A percentile compares a stretch with the other conserved stretches of the same genome.
Evolutionary conservation across 2,329 filamentous ascomycete species (phyloP).

Genomic region (Westerdykella ornata): DNA sequence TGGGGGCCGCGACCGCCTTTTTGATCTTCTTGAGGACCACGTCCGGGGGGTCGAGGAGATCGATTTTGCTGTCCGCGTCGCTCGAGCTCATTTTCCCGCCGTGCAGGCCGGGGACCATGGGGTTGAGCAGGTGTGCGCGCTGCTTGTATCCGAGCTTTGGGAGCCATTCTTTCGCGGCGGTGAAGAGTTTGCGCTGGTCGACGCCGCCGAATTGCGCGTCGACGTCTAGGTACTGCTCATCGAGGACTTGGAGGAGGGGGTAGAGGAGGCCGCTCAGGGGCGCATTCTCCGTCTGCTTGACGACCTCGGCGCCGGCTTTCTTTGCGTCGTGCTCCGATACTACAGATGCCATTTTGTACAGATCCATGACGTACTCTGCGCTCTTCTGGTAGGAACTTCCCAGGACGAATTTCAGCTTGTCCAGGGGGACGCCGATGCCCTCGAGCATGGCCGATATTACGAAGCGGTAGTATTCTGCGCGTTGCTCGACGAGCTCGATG

Average conservation of each 20-base stretch:
- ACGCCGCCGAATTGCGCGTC: slow-evolving; percentile 75
- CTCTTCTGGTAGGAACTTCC: slow-evolving; percentile 74
- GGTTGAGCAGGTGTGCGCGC: slow-evolving; percentile 69
- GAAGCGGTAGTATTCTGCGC: slow-evolving; percentile 76
- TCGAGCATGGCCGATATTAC: slow-evolving; percentile 68
- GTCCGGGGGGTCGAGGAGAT: slow-evolving; percentile 76
- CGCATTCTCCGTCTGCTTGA: slow-evolving; percentile 81
- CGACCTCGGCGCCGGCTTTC: slow-evolving; percentile 86
- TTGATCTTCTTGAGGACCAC: slow-evolving; percentile 59
- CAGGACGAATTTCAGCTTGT: slow-evolving; percentile 74
- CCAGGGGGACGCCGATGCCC: slow-evolving; percentile 70
- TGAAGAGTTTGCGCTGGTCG: slow-evolving; percentile 87
- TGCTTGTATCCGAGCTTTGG: slow-evolving; percentile 77
- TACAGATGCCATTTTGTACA: slow-evolving; percentile 67
- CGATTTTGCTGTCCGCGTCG: slow-evolving; percentile 77
- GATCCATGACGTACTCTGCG: slow-evolving; percentile 72
- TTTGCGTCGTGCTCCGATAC: slow-evolving; percentile 75
- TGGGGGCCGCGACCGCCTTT: slow-evolving; percentile 74
- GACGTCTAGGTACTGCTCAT: slow-evolving; percentile 74
- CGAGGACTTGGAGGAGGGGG: slow-evolving; percentile 81
- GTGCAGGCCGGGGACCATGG: slow-evolving; percentile 82
- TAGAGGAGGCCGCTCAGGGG: slow-evolving; percentile 70
- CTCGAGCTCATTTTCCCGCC: slow-evolving; percentile 72
- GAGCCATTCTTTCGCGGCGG: slow-evolving; percentile 74
- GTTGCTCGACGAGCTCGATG: slow-evolving; percentile 74